A percentile compares a stretch with the other conserved stretches of the same genome.
These are phyloP conservation scores for Penicillium robsamsonii DNA, from an alignment of 495 filamentous ascomycete genomes.

Conservation along the genomic window DNA sequence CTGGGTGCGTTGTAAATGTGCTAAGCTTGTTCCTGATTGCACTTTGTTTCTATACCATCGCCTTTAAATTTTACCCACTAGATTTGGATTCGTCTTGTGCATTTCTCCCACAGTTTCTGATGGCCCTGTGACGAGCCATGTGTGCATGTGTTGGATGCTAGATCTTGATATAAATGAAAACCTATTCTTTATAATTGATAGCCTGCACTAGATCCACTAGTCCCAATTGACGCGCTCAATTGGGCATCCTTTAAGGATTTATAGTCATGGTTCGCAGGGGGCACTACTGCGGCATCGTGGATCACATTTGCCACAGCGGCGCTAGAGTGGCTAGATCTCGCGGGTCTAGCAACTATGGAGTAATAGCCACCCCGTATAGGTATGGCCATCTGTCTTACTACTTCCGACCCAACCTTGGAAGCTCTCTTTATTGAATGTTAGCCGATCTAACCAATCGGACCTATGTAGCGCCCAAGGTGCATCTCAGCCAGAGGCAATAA, in stretches of 20 bases:
- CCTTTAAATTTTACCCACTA: slow-evolving; percentile 20
- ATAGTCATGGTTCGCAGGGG: background rate
- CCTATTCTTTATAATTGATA: background rate
- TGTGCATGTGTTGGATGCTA: slow-evolving; percentile 5
- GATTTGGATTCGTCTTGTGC: slow-evolving; percentile 10
- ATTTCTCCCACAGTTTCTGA: slow-evolving; percentile 9
- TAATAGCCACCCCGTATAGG: background rate
- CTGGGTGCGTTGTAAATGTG: slow-evolving; percentile 75
- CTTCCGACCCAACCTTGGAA: background rate
- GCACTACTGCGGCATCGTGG: background rate
- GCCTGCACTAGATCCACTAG: background rate
- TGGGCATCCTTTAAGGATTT: background rate
- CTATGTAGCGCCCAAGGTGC: background rate
- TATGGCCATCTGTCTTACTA: background rate
- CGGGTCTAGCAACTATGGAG: background rate
- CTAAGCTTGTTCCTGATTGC: slow-evolving; percentile 6
- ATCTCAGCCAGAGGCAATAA: slow-evolving; percentile 6
- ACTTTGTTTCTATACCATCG: slow-evolving; percentile 30
- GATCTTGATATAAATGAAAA: slow-evolving; percentile 9
- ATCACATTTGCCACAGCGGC: background rate
- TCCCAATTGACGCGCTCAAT: too few species aligned
- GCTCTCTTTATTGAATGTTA: background rate
- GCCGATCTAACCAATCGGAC: background rate
- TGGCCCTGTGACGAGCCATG: slow-evolving; percentile 11
- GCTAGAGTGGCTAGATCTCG: slow-evolving; percentile 4